These are phyloP conservation scores for Immersiella caudata DNA, from an alignment of 495 filamentous ascomycete genomes.

Conservation along the genomic window DNA sequence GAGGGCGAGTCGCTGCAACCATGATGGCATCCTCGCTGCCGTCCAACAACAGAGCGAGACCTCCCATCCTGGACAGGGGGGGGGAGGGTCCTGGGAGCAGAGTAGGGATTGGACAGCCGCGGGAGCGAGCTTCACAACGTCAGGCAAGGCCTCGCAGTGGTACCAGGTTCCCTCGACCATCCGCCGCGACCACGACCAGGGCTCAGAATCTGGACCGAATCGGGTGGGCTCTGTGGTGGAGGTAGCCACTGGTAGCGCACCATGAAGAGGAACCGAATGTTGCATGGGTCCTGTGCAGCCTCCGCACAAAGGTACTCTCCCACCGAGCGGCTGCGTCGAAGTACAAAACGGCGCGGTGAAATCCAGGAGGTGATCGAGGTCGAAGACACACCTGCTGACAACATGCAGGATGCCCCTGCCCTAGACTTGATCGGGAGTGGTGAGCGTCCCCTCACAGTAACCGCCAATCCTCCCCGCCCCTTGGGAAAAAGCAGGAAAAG, in stretches of 20 bases:
- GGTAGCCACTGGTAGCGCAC: neutral
- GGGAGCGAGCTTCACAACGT: conserved; percentile 3
- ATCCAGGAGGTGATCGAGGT: conserved; percentile 5
- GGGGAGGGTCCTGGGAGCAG: conserved; percentile 1
- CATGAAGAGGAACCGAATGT: neutral
- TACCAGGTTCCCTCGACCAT: conserved; percentile 5
- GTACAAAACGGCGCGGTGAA: neutral
- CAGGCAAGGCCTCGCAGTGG: conserved; percentile 9
- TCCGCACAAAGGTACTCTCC: neutral
- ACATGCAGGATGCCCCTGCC: conserved; percentile 19
- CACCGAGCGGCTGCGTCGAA: neutral
- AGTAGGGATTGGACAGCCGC: neutral
- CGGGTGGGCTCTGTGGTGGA: neutral
- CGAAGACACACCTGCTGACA: conserved; percentile 21
- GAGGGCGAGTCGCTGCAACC: conserved; percentile 4
- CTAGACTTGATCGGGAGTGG: conserved; percentile 3
- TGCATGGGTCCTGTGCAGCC: neutral
- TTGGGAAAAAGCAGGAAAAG: conserved; percentile 20
- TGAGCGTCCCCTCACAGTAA: neutral
- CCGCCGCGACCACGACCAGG: conserved; percentile 1
- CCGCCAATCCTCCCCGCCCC: conserved; percentile 10
- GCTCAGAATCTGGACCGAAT: conserved; percentile 20
- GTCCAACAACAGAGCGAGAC: conserved; percentile 20
- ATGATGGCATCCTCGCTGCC: conserved; percentile 25
- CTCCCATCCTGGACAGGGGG: conserved; percentile 27